phyloP scores from a whole-genome alignment of 2,329 filamentous ascomycete genomes.

The Boeremia exigua region DNA sequence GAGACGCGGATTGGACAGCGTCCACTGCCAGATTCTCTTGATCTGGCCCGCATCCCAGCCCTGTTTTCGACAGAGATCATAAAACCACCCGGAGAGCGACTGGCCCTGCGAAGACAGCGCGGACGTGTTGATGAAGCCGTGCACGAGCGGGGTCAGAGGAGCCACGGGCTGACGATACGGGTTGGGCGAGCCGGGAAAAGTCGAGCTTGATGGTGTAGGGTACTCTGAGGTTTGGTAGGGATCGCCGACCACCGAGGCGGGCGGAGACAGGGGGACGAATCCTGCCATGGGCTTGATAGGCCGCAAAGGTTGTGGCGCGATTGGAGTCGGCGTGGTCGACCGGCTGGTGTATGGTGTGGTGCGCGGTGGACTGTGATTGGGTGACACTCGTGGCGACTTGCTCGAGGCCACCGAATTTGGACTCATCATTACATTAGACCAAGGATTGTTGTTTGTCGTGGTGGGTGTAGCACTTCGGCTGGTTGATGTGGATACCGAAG shows the following conservation, averaged over 20 bases:
- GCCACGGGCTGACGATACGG: slow-evolving; percentile 42
- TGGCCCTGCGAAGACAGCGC: slow-evolving; percentile 45
- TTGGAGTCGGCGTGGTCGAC: slow-evolving; percentile 45
- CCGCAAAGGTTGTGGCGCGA: slow-evolving; percentile 46
- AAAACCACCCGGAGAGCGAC: slow-evolving; percentile 46
- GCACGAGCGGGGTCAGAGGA: slow-evolving; percentile 40
- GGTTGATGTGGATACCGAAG: slow-evolving; percentile 48
- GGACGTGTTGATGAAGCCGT: slow-evolving; percentile 47
- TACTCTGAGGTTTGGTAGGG: slow-evolving; percentile 38
- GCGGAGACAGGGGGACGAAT: slow-evolving; percentile 44
- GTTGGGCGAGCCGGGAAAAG: slow-evolving; percentile 41
- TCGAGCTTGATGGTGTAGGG: slow-evolving; percentile 34
- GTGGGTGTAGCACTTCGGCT: slow-evolving; percentile 48
- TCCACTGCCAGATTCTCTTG: slow-evolving; percentile 50
- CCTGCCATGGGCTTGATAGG: slow-evolving; percentile 42
- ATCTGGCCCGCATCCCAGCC: slow-evolving; percentile 43
- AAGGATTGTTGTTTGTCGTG: slow-evolving; percentile 47
- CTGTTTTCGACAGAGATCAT: slow-evolving; percentile 45
- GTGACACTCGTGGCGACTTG: slow-evolving; percentile 42
- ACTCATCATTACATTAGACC: slow-evolving; percentile 45
- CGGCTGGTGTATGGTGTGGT: slow-evolving; percentile 49
- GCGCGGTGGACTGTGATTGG: slow-evolving; percentile 43
- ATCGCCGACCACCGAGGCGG: slow-evolving; percentile 37
- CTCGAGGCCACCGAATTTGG: slow-evolving; percentile 38
- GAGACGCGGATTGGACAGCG: slow-evolving; percentile 46